These are phyloP conservation scores for Byssochlamys sp. DNA, from an alignment of 2,329 filamentous ascomycete species.

Conservation along the genomic window DNA sequence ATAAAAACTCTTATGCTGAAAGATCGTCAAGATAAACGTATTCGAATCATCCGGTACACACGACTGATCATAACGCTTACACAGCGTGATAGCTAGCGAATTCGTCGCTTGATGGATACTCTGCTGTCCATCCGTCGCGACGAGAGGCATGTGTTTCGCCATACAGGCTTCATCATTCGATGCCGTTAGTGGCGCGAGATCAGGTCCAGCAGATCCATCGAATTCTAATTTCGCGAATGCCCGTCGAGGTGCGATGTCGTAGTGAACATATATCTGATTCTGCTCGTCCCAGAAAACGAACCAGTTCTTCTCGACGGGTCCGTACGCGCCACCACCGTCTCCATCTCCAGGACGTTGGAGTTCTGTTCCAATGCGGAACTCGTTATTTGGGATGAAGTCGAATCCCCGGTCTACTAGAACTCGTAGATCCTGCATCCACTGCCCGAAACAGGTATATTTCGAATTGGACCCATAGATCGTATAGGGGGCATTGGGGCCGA, in stretches of 20 bases:
- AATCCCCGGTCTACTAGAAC: conserved; percentile 38
- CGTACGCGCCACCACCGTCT: conserved; percentile 23
- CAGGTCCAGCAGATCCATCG: conserved; percentile 40
- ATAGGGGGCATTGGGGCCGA: conserved; percentile 43
- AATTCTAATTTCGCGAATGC: conserved; percentile 38
- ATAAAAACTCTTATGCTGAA: conserved; percentile 44
- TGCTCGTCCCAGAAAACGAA: conserved; percentile 51
- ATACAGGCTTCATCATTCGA: conserved; percentile 40
- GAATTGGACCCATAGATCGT: conserved; percentile 50
- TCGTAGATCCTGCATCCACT: conserved; percentile 48
- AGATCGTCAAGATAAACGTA: conserved; percentile 47
- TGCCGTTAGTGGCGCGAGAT: conserved; percentile 35
- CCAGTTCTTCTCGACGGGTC: conserved; percentile 51
- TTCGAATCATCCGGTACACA: conserved; percentile 40
- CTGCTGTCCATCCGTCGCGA: conserved; percentile 26
- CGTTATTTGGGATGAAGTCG: conserved; percentile 8
- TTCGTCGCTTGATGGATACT: conserved; percentile 54
- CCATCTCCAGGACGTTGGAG: conserved; percentile 37
- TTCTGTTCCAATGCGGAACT: conserved; percentile 41
- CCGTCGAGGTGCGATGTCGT: conserved; percentile 44
- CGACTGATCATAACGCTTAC: conserved; percentile 36
- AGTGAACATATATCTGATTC: conserved; percentile 42
- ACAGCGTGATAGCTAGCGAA: conserved; percentile 48
- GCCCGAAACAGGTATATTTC: conserved; percentile 46
- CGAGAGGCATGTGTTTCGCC: conserved; percentile 36